A percentile compares a stretch with the other conserved stretches of the same genome.
Evolutionary conservation across 345 rosid species (phyloP).

Genomic region (Cardamine chenopodiifolia): DNA sequence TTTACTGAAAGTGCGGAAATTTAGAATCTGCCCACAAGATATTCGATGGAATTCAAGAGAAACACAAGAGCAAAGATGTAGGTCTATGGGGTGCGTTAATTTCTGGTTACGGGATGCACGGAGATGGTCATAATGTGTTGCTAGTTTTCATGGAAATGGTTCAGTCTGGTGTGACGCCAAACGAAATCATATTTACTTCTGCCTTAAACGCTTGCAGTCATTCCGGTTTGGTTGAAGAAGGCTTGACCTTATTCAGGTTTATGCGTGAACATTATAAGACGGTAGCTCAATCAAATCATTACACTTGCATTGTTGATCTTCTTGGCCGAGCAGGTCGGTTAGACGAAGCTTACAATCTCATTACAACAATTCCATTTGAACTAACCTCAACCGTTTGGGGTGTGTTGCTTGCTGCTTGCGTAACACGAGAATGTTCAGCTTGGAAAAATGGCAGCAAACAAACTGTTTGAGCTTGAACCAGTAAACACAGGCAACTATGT

Average conservation of each 20-base stretch:
- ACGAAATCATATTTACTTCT: slow-evolving; percentile 60
- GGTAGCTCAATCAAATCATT: slow-evolving; percentile 50
- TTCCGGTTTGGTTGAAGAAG: slow-evolving; percentile 64
- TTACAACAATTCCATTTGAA: slow-evolving; percentile 49
- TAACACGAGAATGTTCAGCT: slow-evolving; percentile 57
- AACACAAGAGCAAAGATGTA: slow-evolving; percentile 50
- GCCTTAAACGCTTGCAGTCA: slow-evolving; percentile 67
- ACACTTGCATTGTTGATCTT: slow-evolving; percentile 50
- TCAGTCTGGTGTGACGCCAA: slow-evolving; percentile 57
- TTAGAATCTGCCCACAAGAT: slow-evolving; percentile 56
- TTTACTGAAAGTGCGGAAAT: slow-evolving; percentile 66
- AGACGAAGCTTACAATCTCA: slow-evolving; percentile 58
- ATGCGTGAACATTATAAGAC: slow-evolving; percentile 48
- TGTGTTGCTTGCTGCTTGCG: slow-evolving; percentile 65
- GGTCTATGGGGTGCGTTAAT: slow-evolving; percentile 64
- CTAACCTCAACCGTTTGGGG: slow-evolving; percentile 61
- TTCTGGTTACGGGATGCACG: slow-evolving; percentile 63
- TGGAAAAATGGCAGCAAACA: slow-evolving; percentile 60
- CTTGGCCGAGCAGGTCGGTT: slow-evolving; percentile 64
- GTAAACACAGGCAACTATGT: slow-evolving; percentile 62
- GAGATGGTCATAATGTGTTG: slow-evolving; percentile 57
- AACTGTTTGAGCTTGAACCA: slow-evolving; percentile 61
- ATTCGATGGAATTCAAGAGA: slow-evolving; percentile 50
- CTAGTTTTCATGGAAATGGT: slow-evolving; percentile 66
- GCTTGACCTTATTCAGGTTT: slow-evolving; percentile 53